phyloP scores from a whole-genome alignment of 768 basidiomycete species.

The Austroboletus eburneus region DNA sequence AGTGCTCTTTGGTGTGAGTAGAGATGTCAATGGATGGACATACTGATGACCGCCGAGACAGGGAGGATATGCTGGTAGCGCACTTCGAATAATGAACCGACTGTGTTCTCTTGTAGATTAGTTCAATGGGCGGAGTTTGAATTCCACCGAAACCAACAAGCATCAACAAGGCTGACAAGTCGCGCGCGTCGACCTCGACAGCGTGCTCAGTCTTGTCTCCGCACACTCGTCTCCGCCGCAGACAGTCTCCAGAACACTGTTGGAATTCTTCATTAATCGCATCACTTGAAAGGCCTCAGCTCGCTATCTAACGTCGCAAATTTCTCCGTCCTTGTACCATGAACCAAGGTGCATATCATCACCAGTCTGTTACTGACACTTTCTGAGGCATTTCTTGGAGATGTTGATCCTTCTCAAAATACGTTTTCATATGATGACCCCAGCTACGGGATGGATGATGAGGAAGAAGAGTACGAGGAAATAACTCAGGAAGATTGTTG shows the following conservation, averaged over 20 bases:
- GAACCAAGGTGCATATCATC: slow-evolving; percentile 29
- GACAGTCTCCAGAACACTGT: neutral
- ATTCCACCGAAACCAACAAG: slow-evolving; percentile 14
- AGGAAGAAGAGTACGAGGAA: slow-evolving; percentile 59
- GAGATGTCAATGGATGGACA: neutral
- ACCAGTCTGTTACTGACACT: slow-evolving; percentile 19
- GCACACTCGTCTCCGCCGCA: slow-evolving; percentile 8
- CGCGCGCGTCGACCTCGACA: slow-evolving; percentile 18
- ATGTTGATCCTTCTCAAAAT: slow-evolving; percentile 44
- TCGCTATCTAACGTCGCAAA: neutral
- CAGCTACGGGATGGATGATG: slow-evolving; percentile 53
- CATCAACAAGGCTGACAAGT: slow-evolving; percentile 27
- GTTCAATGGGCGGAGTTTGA: slow-evolving; percentile 15
- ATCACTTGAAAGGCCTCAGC: neutral
- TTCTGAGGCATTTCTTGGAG: slow-evolving; percentile 40
- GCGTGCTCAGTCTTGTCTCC: slow-evolving; percentile 15
- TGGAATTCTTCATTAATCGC: neutral
- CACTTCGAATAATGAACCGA: slow-evolving; percentile 43
- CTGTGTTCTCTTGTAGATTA: too few species aligned
- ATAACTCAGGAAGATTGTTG: slow-evolving; percentile 93
- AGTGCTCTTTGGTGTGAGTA: slow-evolving; percentile 68
- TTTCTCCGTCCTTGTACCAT: slow-evolving; percentile 11
- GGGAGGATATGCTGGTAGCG: slow-evolving; percentile 51
- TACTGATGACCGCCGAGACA: slow-evolving; percentile 11
- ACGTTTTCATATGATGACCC: slow-evolving; percentile 56